Evolutionary conservation across 1,284 basidiomycete genomes (phyloP).

Genomic region (Albatrellus sp.): DNA sequence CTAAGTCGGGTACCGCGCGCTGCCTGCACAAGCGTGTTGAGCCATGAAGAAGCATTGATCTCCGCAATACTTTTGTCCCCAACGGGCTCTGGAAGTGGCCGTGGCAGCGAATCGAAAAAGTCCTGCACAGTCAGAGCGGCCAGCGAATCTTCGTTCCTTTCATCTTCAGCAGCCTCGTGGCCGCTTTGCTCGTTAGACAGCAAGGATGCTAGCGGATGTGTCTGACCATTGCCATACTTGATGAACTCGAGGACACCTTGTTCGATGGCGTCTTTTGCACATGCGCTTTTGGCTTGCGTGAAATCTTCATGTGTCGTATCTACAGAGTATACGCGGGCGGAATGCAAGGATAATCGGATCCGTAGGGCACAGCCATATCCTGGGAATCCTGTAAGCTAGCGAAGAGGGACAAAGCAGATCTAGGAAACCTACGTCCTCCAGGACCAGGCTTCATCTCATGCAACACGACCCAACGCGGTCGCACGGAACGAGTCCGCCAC

Average conservation of each 20-base stretch:
- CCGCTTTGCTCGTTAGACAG: background rate
- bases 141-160: background rate
- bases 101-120: conserved; percentile 46
- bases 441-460: conserved; percentile 27
- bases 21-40: conserved; percentile 39
- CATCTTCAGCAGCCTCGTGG: conserved; percentile 5
- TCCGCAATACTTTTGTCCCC: conserved; percentile 29
- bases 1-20: conserved; percentile 34
- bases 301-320: conserved; percentile 26
- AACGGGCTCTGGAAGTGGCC: conserved; percentile 41
- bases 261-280: conserved; percentile 35
- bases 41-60: conserved; percentile 39
- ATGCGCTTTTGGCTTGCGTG: conserved; percentile 35
- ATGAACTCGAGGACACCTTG: conserved; percentile 46
- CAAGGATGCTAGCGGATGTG: conserved; percentile 14
- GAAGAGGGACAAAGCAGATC: background rate
- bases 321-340: conserved; percentile 36
- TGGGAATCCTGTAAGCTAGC: conserved; percentile 13
- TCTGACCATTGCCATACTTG: conserved; percentile 36
- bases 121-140: conserved; percentile 28
- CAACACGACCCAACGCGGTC: conserved; percentile 38
- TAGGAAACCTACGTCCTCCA: conserved; percentile 24
- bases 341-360: conserved; percentile 35
- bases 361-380: conserved; percentile 44
- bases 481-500: conserved; percentile 35